Evolutionary conservation across 371 early-diverging fungal genomes (phyloP), one percentile per base, ranked within the genome.

Genomic region (Sporodiniella umbellata): DNA sequence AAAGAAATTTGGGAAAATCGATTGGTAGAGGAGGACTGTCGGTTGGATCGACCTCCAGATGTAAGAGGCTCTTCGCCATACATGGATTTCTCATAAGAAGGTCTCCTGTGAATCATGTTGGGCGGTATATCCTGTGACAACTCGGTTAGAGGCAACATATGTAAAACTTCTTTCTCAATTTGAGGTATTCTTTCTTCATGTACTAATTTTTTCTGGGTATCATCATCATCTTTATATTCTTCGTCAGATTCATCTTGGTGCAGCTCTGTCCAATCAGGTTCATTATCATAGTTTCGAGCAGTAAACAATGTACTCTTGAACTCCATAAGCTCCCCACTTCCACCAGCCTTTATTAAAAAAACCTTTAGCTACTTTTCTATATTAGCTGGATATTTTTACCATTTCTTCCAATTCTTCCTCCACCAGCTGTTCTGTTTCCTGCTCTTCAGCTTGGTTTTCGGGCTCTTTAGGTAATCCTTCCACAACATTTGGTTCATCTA

Each of bases 181-280:
- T 57, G 57, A 4, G 57, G 57, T 22, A 51, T 33, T 17, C 39
- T 45, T 12, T 51, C 52, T 18, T 48, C 48, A 22, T 30, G 17
- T 11, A 2, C 33, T 24, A n/a, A 30, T 21, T 18, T 43, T 33
- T 49, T 35, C 42, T 5, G 21, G 28, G 17, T 22, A 23, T 42
- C 42, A 23, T 15, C 22, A 7, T 37, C 15, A 11, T 37, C 38
- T 23, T 42, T 10, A 7, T 42, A 8, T 42, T 21, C 22, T 42
- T 21, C 39, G 1, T 44, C 38, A 22, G 42, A 45, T 15, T 49
- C 51, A 2, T 54, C 54, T 15, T 50, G 17, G n/a, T 62, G 30
- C n/a, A 54, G 18, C 10, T 62, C 62, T 42, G 62, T 62, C 56
- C 56, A 56, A 33, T 57, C 57, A 42, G 62, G 49, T 14, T 57